Conservation (phyloP, 371 early-diverging fungal genomes). For the Umbelopsis sp. region DNA sequence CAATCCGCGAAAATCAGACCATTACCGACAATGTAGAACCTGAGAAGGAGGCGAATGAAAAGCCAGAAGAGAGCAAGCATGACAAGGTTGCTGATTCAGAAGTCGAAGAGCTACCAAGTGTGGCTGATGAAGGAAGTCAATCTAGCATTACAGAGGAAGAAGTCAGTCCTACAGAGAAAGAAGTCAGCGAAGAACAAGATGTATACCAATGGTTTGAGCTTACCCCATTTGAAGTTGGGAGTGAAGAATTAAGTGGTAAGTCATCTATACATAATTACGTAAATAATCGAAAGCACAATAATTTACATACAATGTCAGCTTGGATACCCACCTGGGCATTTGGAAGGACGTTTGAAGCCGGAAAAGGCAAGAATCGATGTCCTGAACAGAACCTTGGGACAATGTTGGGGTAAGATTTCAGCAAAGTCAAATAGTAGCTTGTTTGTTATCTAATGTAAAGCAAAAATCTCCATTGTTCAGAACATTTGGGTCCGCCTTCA, state of each 20-base stretch:
- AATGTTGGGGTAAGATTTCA: slow-evolving; percentile 52
- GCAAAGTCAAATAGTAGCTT: not conserved
- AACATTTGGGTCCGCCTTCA: slow-evolving; percentile 68
- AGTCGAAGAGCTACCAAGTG: slow-evolving; percentile 22
- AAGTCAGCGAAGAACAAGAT: slow-evolving; percentile 28
- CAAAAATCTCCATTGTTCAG: not conserved
- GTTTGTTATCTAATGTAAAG: not conserved
- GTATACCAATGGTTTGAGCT: slow-evolving; percentile 82
- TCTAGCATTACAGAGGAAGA: not conserved
- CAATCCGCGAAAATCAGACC: slow-evolving; percentile 30
- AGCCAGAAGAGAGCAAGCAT: slow-evolving; percentile 16
- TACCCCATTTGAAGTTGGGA: slow-evolving; percentile 78
- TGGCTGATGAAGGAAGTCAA: slow-evolving; percentile 9
- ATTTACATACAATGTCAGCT: slow-evolving; percentile 27
- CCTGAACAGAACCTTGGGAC: slow-evolving; percentile 70
- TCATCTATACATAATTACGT: slow-evolving; percentile 1
- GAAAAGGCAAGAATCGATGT: slow-evolving; percentile 53
- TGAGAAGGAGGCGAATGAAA: slow-evolving; percentile 1
- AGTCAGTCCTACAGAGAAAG: not conserved
- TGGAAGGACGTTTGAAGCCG: slow-evolving; percentile 68
- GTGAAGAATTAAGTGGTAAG: slow-evolving; percentile 70
- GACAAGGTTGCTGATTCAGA: slow-evolving; percentile 25
- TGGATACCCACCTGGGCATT: slow-evolving; percentile 81
- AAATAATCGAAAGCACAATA: not conserved
- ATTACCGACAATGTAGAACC: not conserved